Evolutionary conservation across 129 eudicot species (phyloP), one percentile per base, ranked within the genome.

Genomic region (Smallanthus sonchifolius): DNA sequence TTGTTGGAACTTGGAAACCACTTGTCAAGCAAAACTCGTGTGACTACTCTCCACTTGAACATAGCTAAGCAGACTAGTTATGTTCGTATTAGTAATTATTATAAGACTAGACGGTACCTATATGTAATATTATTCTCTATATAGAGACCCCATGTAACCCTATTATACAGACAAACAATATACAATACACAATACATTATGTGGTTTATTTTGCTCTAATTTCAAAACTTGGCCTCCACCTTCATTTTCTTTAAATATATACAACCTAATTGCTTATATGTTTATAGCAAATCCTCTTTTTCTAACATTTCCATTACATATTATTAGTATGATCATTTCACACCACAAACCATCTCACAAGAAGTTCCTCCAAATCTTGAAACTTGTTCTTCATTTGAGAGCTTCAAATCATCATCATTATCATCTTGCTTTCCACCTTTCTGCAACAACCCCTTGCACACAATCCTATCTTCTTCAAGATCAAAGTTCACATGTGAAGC

Each of bases 321-420:
- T 64, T 64, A 35, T 19, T 56, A 39, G 4, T 13, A n/a, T 55
- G 1, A 70, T 64, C 69, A 72, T 43, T 73, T 72, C 16, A 72
- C 78, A 56, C 73, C 78, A 79, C 74, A 79, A 56, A 65, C 78
- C 77, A 79, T 63, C 73, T 78, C 82, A 70, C 38, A 47, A 30
- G 67, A 43, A 34, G 39, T 54, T 65, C 52, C 34, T 73, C 65
- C 62, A 72, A 73, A 73, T 52, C 78, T 55, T 55, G 73, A 42
- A 56, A 16, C 13, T 30, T 70, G 30, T 65, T 65, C 60, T 3
- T 54, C 72, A 55, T 17, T 76, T 68, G 48, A 19, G 61, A 67
- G 59, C 83, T 57, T 74, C 67, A 56, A 44, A 79, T 17, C 73
- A 63, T 48, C 47, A 10, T 40, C 70, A 79, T 17, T 67, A 63